Evolutionary conservation across 805 yeast species (phyloP), one percentile per base, ranked within the genome.

Genomic region (Debaryomyces maramus): DNA sequence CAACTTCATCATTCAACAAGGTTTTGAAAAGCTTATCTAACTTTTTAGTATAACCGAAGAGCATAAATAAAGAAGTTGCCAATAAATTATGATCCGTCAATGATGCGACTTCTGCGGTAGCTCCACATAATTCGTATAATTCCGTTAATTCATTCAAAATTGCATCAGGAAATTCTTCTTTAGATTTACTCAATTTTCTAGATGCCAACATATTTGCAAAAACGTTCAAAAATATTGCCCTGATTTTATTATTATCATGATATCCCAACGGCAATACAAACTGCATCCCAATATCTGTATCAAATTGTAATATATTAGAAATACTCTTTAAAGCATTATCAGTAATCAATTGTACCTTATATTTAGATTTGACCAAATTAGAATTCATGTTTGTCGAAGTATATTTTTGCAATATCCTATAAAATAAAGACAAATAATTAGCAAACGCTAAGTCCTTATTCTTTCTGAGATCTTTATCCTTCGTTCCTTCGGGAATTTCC

Each of bases 201-300:
- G 65, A 70, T 53, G 47, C 78, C 65, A 55, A 53, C 58, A 86
- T 85, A 38, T 83, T 80, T 3, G 85, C 78, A 48, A 88, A 88
- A 2, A 88, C 91, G 41, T 83, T 82, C 53, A 88, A 69, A 53
- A 88, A 86, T 0, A 95, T 80, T 8, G 83, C 67, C 44, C 93
- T 67, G 20, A 87, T 81, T 38, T 80, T 73, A 10, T 65, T 60
- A 55, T 85, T 84, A 16, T 75, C 74, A 51, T 87, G 87, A 51
- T 81, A 86, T 0, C 95, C 93, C 56, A 88, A 73, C 0, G 93
- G 89, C 11, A 88, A 58, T 2, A 90, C 88, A 57, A 78, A 79
- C 38, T 79, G 80, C 51, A 88, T 65, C 6, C 96, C 95, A 17
- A 85, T 81, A 39, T 83, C 88, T 5, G 83, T 80, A 51, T 88